Evolutionary conservation across 768 basidiomycete species (phyloP).

Genomic region (Strobilomyces dryophilus): DNA sequence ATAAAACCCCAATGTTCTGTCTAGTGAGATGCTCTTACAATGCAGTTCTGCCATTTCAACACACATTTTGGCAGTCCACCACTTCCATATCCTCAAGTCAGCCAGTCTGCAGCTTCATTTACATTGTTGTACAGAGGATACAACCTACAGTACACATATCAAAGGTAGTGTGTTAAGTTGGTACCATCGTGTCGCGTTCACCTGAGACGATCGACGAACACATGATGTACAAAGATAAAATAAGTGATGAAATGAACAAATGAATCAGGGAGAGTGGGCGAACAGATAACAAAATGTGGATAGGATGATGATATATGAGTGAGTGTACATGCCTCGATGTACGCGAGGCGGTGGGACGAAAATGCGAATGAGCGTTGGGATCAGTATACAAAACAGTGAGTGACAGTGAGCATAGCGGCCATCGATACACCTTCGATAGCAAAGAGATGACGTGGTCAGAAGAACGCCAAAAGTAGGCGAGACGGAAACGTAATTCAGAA

Average conservation of each 20-base stretch:
- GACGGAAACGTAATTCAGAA: neutral
- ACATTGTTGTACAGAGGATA: conserved; percentile 22
- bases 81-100: neutral
- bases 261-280: neutral
- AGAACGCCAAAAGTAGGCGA: neutral
- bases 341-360: neutral
- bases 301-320: neutral
- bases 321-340: conserved; percentile 9
- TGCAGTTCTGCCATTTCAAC: neutral
- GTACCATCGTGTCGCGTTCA: conserved; percentile 10
- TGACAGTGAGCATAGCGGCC: neutral
- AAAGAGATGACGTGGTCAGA: neutral
- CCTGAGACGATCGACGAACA: conserved; percentile 13
- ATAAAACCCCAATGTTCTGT: conserved; percentile 7
- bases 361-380: conserved; percentile 4
- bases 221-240: conserved; percentile 18
- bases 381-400: neutral
- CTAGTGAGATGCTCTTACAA: neutral
- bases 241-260: neutral
- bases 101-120: conserved; percentile 10
- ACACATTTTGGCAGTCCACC: neutral
- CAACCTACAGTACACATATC: conserved; percentile 21
- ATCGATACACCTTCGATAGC: neutral
- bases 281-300: conserved; percentile 1
- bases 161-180: conserved; percentile 4